phyloP scores from a whole-genome alignment of 2,329 filamentous ascomycete species.

The Phoma sp. region DNA sequence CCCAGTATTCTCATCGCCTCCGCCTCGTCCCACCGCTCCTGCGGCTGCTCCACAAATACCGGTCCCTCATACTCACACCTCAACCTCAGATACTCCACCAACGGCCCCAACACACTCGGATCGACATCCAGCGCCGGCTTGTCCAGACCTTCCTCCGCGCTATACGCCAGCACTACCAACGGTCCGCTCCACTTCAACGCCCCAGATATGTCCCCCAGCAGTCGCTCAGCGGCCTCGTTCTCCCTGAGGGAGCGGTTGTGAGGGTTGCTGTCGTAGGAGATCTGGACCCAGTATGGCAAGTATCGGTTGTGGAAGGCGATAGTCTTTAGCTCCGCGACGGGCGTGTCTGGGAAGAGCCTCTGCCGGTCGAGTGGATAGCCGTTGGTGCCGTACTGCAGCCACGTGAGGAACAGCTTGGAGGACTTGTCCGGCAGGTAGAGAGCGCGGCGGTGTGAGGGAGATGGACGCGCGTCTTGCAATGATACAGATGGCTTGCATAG shows the following conservation, averaged over 20 bases:
- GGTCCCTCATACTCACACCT: constrained; percentile 19
- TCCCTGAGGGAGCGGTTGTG: neutral
- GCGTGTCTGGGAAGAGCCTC: constrained; percentile 6
- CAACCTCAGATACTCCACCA: constrained; percentile 20
- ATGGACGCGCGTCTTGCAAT: neutral
- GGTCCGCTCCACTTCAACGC: constrained; percentile 5
- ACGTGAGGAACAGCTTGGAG: constrained; percentile 5
- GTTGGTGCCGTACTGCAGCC: constrained; percentile 3
- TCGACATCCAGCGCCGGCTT: constrained; percentile 18
- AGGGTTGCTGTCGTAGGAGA: constrained; percentile 21
- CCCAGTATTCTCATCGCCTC: constrained; percentile 7
- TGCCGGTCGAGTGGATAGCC: neutral
- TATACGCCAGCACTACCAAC: constrained; percentile 16
- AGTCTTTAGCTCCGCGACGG: constrained; percentile 8
- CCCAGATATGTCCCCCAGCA: neutral
- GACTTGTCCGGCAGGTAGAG: constrained; percentile 5
- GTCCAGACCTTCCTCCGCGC: constrained; percentile 14
- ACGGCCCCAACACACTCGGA: constrained; percentile 4
- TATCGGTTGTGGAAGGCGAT: constrained; percentile 18
- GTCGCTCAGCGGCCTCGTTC: constrained; percentile 6
- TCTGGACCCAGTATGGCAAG: constrained; percentile 15
- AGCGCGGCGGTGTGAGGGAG: neutral
- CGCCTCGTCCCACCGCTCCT: constrained; percentile 11
- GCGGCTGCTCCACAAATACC: constrained; percentile 25
- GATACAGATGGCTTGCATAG: constrained; percentile 11